Base-by-base conservation (phyloP, 345 rosid genomes). In the Camelina laxa region DNA sequence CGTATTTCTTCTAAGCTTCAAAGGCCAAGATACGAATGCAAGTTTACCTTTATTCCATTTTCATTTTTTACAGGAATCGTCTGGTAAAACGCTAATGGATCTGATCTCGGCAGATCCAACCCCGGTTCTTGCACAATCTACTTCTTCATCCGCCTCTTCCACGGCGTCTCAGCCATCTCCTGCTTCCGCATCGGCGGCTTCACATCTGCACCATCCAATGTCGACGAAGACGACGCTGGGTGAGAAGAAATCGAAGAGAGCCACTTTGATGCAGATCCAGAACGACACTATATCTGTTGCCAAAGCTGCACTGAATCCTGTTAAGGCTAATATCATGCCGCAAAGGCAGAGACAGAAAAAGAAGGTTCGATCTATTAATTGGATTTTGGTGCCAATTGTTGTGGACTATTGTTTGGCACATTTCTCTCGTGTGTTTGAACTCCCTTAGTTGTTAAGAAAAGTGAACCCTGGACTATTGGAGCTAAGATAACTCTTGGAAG, bases 21-120 rank as follows among this genome's bases (percentile, higher is more conserved):
- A 24, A 27, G 31, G 51, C 41, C 21, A 54, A 9, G 11, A 72
- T 58, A 71, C 39, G 54, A 77, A 57, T 57, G 61, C 60, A 48
- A 20, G 8, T 70, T 20, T 20, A 69, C 22, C 65, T 55, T 24
- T 14, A 8, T 35, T 27, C 30, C 33, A 67, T 75, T 64, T 71
- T 48, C 33, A 36, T 33, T 15, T 15, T 31, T 63, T 8, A 35
- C 74, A 92, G 97, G 98, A 95, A 41, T 87, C 97, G 7, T 84
- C 97, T 60, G 98, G 98, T 69, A 89, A 78, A 20, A 92, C 99
- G 64, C 86, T 95, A 70, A 95, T 95, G 99, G 99, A 95, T 92
- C 92, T 92, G 84, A 95, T 95, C 54, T 84, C 98, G 73, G 92
- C 98, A 20, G 99, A 95, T 75, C 97, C 99, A 24, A 36, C 85